phyloP scores from a whole-genome alignment of 495 filamentous ascomycete genomes.

The Barbatosphaeria neglecta region DNA sequence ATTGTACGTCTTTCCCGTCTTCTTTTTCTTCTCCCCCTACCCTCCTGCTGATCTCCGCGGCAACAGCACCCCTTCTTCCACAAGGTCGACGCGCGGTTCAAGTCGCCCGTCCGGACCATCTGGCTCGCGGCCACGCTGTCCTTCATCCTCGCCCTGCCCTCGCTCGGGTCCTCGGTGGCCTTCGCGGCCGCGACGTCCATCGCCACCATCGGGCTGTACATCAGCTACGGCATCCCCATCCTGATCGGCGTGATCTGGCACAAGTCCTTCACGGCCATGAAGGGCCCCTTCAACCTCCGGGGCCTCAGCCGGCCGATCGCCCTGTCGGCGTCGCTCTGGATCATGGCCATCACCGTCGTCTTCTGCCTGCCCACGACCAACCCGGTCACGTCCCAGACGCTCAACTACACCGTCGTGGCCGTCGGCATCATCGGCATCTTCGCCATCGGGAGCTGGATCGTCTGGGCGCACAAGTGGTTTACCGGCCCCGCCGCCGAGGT shows the following conservation, averaged over 20 bases:
- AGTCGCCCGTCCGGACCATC: conserved; percentile 43
- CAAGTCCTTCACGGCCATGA: conserved; percentile 23
- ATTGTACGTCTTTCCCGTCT: conserved; percentile 24
- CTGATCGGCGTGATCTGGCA: conserved; percentile 43
- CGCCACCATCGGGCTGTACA: conserved; percentile 58
- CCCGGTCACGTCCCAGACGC: conserved; percentile 43
- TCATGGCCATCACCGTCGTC: conserved; percentile 46
- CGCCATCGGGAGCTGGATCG: conserved; percentile 15
- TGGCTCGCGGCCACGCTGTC: conserved; percentile 50
- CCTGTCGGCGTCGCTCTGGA: conserved; percentile 39
- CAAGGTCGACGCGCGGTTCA: conserved; percentile 42
- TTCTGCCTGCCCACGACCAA: conserved; percentile 52
- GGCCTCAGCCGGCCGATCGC: conserved; percentile 41
- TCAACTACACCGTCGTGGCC: conserved; percentile 54
- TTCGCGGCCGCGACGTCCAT: conserved; percentile 53
- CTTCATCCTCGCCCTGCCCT: conserved; percentile 49
- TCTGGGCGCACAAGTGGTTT: conserved; percentile 46
- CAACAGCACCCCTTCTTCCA: conserved; percentile 37
- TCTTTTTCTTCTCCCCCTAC: background rate
- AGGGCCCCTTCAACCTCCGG: conserved; percentile 50
- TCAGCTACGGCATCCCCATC: conserved; percentile 55
- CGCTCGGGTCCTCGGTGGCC: conserved; percentile 47
- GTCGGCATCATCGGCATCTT: conserved; percentile 46
- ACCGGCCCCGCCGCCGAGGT: conserved; percentile 45
- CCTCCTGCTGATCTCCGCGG: background rate